Conservation (phyloP, 2,329 filamentous ascomycete genomes). For the Meredithiella fracta region DNA sequence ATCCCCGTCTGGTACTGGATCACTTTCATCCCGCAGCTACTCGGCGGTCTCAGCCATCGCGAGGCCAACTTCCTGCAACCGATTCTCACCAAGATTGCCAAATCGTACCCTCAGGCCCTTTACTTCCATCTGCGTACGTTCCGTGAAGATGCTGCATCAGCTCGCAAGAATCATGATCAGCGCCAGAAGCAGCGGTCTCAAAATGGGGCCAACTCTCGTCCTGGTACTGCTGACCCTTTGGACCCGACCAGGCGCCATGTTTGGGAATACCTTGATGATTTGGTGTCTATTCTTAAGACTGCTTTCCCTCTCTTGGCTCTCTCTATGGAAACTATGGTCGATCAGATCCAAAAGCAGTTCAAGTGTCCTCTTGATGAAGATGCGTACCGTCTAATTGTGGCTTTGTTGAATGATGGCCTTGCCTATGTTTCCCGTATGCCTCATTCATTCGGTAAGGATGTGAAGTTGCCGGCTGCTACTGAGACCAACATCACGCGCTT, state of each 20-base stretch:
- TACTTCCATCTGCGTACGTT: conserved; percentile 93
- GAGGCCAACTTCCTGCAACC: conserved; percentile 76
- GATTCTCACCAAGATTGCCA: conserved; percentile 84
- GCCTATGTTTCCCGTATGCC: conserved; percentile 84
- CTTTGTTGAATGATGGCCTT: conserved; percentile 83
- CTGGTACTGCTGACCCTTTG: conserved; percentile 8
- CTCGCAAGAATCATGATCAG: conserved; percentile 15
- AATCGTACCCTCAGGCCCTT: conserved; percentile 84
- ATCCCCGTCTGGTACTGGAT: conserved; percentile 99
- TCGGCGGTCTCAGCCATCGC: conserved; percentile 79
- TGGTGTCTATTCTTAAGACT: conserved; percentile 89
- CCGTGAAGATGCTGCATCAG: conserved; percentile 66
- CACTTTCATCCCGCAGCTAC: conserved; percentile 90
- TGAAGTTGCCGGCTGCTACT: conserved; percentile 75
- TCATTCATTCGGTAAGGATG: conserved; percentile 70
- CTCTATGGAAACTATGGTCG: conserved; percentile 99
- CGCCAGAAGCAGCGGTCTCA: conserved; percentile 15
- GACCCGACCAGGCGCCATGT: conserved; percentile 51
- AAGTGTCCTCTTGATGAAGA: conserved; percentile 98
- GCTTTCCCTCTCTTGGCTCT: conserved; percentile 88
- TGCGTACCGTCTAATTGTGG: conserved; percentile 93
- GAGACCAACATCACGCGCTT: conserved; percentile 96
- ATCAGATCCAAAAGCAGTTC: conserved; percentile 97
- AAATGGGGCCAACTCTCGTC: background rate
- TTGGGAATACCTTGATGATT: conserved; percentile 93